Conservation (phyloP, 2,329 filamentous ascomycete genomes). For the Monilinia aucupariae region DNA sequence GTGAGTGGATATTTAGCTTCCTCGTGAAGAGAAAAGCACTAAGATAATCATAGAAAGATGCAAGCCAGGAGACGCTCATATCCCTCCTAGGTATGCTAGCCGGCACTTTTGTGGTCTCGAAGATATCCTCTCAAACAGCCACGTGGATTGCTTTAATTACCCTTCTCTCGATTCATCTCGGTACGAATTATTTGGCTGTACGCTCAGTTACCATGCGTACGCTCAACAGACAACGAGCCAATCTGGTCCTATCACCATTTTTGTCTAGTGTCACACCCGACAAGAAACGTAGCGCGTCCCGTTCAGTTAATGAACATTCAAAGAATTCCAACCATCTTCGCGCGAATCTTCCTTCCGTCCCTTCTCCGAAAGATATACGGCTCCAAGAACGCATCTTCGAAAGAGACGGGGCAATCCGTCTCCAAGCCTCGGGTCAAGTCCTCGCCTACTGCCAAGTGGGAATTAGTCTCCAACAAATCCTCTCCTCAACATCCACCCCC, state of each 20-base stretch:
- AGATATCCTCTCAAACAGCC: constrained; percentile 61
- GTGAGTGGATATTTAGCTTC: constrained; percentile 38
- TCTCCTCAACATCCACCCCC: constrained; percentile 20
- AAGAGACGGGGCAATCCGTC: constrained; percentile 44
- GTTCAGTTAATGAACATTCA: background rate
- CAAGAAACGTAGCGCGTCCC: background rate
- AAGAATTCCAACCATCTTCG: background rate
- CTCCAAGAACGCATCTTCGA: constrained; percentile 30
- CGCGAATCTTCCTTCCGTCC: constrained; percentile 36
- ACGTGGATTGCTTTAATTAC: constrained; percentile 70
- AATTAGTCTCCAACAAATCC: constrained; percentile 37
- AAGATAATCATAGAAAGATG: constrained; percentile 56
- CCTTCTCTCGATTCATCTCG: constrained; percentile 71
- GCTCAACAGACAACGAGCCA: constrained; percentile 81
- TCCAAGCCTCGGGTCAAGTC: constrained; percentile 38
- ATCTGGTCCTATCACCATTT: constrained; percentile 63
- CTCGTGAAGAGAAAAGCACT: constrained; percentile 8
- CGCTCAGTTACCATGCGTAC: constrained; percentile 75
- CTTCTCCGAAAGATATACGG: constrained; percentile 62
- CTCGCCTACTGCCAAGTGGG: constrained; percentile 54
- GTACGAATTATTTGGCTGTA: constrained; percentile 82
- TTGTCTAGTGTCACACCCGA: constrained; percentile 32
- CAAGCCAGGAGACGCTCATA: constrained; percentile 90
- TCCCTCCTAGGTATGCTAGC: constrained; percentile 80
- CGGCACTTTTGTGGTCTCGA: constrained; percentile 74